Conservation (phyloP, 1,284 basidiomycete genomes). For the Baeospora myosura region DNA sequence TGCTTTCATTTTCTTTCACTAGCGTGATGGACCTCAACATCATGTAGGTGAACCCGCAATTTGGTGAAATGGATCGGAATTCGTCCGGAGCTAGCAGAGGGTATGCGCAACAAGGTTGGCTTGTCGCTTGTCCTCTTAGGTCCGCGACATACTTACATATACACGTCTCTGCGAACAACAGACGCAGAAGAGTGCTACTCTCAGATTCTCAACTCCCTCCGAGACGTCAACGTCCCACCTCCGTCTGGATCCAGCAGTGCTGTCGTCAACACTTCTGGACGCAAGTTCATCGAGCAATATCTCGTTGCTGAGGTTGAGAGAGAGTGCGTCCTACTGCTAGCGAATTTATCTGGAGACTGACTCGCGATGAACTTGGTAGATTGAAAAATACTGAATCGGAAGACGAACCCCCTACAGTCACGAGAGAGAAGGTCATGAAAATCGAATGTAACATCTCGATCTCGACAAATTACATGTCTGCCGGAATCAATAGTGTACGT, state of each 20-base stretch:
- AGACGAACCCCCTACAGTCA: slow-evolving; percentile 64
- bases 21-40: not conserved
- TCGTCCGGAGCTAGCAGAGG: slow-evolving; percentile 36
- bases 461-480: slow-evolving; percentile 84
- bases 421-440: slow-evolving; percentile 76
- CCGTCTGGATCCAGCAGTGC: slow-evolving; percentile 25
- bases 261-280: slow-evolving; percentile 13
- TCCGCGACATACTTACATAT: not conserved
- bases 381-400: slow-evolving; percentile 64
- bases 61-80: slow-evolving; percentile 66
- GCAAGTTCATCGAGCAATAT: slow-evolving; percentile 77
- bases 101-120: slow-evolving; percentile 85
- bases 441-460: slow-evolving; percentile 89
- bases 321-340: slow-evolving; percentile 59
- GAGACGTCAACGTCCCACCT: slow-evolving; percentile 42
- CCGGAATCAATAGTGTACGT: slow-evolving; percentile 80
- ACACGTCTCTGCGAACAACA: no score
- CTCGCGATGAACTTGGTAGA: slow-evolving; percentile 1
- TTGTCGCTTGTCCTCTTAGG: not conserved
- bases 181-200: slow-evolving; percentile 97
- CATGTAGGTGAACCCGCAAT: slow-evolving; percentile 75
- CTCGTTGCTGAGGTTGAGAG: slow-evolving; percentile 78
- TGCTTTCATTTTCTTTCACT: slow-evolving; percentile 36
- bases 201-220: slow-evolving; percentile 75
- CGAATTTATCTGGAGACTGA: slow-evolving; percentile 41